Evolutionary conservation across 2,329 filamentous ascomycete genomes (phyloP).

Genomic region (Septoria linicola): DNA sequence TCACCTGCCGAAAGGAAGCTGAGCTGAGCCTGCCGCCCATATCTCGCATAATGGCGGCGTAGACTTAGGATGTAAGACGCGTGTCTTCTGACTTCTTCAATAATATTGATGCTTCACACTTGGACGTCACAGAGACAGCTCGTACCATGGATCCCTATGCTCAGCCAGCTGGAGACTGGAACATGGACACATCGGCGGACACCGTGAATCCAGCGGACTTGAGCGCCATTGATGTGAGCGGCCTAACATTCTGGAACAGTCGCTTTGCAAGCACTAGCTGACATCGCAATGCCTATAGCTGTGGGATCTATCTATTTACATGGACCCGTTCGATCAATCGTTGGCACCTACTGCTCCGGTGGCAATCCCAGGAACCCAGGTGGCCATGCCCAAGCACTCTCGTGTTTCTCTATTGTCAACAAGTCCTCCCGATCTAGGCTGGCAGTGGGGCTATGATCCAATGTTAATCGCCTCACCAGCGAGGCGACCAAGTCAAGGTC

Average conservation of each 20-base stretch:
- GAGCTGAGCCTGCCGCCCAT: conserved; percentile 3
- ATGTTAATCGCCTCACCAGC: not conserved
- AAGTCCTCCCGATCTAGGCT: conserved; percentile 8
- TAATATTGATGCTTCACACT: not conserved
- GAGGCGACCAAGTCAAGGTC: conserved; percentile 3
- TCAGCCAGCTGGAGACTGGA: not conserved
- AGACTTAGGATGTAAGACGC: not conserved
- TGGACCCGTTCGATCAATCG: conserved; percentile 1
- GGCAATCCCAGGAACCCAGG: not conserved
- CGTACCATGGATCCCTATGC: conserved; percentile 1
- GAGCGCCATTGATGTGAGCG: conserved; percentile 11
- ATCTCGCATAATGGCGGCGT: conserved; percentile 4
- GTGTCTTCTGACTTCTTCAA: not conserved
- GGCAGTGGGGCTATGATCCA: conserved; percentile 3
- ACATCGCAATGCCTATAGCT: too few species aligned
- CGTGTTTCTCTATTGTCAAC: conserved; percentile 6
- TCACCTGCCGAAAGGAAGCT: not conserved
- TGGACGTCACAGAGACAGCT: not conserved
- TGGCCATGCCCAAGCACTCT: conserved; percentile 4
- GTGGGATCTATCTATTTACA: conserved; percentile 8
- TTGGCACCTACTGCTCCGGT: not conserved
- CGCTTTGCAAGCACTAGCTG: too few species aligned
- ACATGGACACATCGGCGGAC: not conserved
- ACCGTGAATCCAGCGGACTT: not conserved
- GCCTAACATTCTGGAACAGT: too few species aligned